phyloP scores from a whole-genome alignment of 2,329 filamentous ascomycete species.

The Pseudogymnoascus sp. region DNA sequence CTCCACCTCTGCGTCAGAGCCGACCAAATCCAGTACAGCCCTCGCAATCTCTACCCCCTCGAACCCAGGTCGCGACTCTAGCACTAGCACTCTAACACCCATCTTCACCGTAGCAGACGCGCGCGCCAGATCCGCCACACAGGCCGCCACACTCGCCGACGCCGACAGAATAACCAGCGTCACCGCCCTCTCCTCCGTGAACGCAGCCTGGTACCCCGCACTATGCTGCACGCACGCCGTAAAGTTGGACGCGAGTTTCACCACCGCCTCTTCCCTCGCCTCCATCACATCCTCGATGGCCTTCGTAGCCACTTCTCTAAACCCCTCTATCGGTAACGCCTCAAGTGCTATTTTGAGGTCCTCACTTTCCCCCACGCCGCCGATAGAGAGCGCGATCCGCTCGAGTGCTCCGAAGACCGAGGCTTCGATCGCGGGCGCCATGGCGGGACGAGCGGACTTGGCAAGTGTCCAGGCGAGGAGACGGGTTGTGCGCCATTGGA shows the following conservation, averaged over 20 bases:
- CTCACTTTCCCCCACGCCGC: not conserved
- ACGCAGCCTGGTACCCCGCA: conserved; percentile 12
- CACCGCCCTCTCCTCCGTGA: conserved; percentile 22
- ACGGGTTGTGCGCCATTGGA: conserved; percentile 49
- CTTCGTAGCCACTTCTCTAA: conserved; percentile 13
- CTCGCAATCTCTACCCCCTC: conserved; percentile 49
- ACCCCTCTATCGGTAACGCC: not conserved
- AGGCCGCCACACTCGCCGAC: conserved; percentile 50
- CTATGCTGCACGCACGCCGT: conserved; percentile 24
- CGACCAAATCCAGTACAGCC: conserved; percentile 32
- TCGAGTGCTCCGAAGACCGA: conserved; percentile 40
- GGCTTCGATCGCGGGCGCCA: conserved; percentile 51
- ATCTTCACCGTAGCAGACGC: conserved; percentile 30
- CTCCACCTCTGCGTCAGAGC: conserved; percentile 20
- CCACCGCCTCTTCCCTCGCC: not conserved
- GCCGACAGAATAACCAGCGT: conserved; percentile 52
- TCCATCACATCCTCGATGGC: conserved; percentile 20
- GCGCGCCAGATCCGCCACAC: conserved; percentile 30
- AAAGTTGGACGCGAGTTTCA: conserved; percentile 18
- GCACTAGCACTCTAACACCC: conserved; percentile 39
- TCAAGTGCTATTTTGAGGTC: not conserved
- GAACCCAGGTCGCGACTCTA: conserved; percentile 59
- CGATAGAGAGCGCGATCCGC: not conserved
- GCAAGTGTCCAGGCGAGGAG: conserved; percentile 55
- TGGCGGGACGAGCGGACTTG: conserved; percentile 58